These are phyloP conservation scores for Volvox reticuliferus DNA, from an alignment of 139 green algal species.

Conservation along the genomic window DNA sequence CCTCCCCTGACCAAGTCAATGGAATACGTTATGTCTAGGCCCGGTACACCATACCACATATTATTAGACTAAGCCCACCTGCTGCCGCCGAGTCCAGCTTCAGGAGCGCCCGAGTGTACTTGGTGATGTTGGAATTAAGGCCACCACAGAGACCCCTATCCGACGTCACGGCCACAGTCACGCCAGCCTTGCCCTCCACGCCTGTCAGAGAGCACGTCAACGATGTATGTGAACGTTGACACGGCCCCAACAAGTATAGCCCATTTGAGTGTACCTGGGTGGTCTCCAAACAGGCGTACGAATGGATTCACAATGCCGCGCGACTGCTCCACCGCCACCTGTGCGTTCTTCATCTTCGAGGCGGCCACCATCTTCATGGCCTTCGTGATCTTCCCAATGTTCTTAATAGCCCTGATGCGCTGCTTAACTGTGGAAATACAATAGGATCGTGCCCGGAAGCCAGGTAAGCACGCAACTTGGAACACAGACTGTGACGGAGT, in stretches of 20 bases:
- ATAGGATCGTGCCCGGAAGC: neutral
- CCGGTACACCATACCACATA: too few species aligned
- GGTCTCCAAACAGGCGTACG: conserved; percentile 91
- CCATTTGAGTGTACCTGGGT: conserved; percentile 74
- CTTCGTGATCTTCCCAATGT: conserved; percentile 99
- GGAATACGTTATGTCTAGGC: too few species aligned
- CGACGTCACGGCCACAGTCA: conserved; percentile 91
- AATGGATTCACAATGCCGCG: conserved; percentile 91
- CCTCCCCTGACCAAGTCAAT: conserved; percentile 3
- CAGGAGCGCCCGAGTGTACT: conserved; percentile 81
- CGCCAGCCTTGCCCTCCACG: conserved; percentile 63
- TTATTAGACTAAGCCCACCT: neutral
- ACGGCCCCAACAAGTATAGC: neutral
- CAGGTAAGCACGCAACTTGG: neutral
- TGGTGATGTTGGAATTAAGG: conserved; percentile 96
- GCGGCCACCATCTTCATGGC: conserved; percentile 99
- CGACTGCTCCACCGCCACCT: conserved; percentile 82
- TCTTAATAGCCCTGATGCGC: conserved; percentile 97
- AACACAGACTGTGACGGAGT: neutral
- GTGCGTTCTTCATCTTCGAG: conserved; percentile 95
- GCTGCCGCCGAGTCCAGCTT: conserved; percentile 57
- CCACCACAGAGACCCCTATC: conserved; percentile 98
- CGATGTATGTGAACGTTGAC: neutral
- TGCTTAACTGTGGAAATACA: conserved; percentile 86
- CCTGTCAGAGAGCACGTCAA: conserved; percentile 54